Percentiles rank a stretch among this genome's conserved stretches.
Conservation (phyloP, 2,329 filamentous ascomycete genomes). For the Davidsoniella neocaledoniae region DNA sequence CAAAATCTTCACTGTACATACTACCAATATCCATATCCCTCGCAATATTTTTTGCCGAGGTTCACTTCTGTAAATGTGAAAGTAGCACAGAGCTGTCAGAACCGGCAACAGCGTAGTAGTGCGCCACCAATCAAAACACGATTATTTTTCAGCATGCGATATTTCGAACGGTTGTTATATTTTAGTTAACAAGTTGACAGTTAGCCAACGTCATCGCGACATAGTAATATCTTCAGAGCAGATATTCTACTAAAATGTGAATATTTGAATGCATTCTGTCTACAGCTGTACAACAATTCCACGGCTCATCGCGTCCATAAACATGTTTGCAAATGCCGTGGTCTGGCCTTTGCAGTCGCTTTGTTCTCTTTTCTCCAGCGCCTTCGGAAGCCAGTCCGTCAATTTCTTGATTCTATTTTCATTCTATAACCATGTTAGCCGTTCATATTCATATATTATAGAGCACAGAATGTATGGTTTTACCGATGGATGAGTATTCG, state of each 20-base stretch:
- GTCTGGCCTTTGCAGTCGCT: conserved; percentile 37
- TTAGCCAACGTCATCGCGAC: not conserved
- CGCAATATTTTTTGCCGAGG: no score
- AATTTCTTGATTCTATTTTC: conserved; percentile 49
- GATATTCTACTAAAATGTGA: no score
- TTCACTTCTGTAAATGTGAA: no score
- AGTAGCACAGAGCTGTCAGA: no score
- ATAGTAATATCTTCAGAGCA: not conserved
- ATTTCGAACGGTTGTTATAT: no score
- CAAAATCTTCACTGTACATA: no score
- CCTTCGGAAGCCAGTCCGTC: conserved; percentile 41
- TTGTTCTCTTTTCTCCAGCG: conserved; percentile 33
- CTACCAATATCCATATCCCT: no score
- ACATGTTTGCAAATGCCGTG: conserved; percentile 33
- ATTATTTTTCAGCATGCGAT: no score
- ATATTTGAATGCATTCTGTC: not conserved
- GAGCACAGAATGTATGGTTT: conserved; percentile 16
- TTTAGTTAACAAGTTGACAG: no score
- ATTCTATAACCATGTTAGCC: conserved; percentile 25
- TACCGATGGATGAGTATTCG: conserved; percentile 62
- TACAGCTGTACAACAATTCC: conserved; percentile 5
- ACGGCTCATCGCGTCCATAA: conserved; percentile 27
- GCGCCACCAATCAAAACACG: no score
- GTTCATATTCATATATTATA: not conserved
- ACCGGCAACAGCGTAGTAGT: no score